These are phyloP conservation scores for Filosporella fistucella DNA, from an alignment of 495 filamentous ascomycete species.

Conservation along the genomic window DNA sequence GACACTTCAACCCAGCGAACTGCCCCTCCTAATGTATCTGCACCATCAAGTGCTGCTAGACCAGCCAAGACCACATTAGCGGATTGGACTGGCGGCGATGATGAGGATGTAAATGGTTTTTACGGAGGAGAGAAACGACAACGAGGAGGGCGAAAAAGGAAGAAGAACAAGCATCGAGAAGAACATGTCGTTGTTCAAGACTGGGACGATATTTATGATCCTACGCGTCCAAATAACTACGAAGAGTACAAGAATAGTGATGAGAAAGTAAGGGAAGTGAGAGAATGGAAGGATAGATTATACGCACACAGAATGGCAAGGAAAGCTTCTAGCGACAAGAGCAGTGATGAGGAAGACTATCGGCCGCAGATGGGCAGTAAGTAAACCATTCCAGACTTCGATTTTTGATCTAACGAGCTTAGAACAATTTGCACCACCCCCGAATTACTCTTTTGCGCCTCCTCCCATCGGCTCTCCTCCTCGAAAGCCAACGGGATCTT, in stretches of 20 bases:
- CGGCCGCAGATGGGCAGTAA: constrained; percentile 44
- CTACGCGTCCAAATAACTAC: constrained; percentile 76
- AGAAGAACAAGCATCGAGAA: constrained; percentile 65
- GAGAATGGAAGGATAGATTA: constrained; percentile 83
- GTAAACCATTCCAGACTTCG: constrained; percentile 13
- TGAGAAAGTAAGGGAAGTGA: constrained; percentile 70
- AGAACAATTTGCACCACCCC: constrained; percentile 72
- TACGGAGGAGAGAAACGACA: constrained; percentile 61
- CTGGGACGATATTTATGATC: constrained; percentile 94
- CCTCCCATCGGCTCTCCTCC: constrained; percentile 46
- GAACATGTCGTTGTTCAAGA: constrained; percentile 58
- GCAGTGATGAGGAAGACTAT: constrained; percentile 53
- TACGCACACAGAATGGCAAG: constrained; percentile 62
- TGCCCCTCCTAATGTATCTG: constrained; percentile 17
- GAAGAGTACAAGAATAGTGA: constrained; percentile 84
- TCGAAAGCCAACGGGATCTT: constrained; percentile 30
- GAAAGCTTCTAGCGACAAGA: constrained; percentile 43
- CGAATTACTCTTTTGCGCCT: constrained; percentile 65
- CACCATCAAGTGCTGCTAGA: constrained; percentile 32
- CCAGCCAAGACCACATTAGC: constrained; percentile 63
- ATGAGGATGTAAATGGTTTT: constrained; percentile 66
- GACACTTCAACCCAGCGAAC: constrained; percentile 21
- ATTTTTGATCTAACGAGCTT: constrained; percentile 7
- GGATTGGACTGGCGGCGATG: constrained; percentile 74
- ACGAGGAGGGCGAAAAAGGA: constrained; percentile 79